These are phyloP conservation scores for Aspergillus eucalypticola DNA, from an alignment of 2,329 filamentous ascomycete genomes.

Conservation along the genomic window DNA sequence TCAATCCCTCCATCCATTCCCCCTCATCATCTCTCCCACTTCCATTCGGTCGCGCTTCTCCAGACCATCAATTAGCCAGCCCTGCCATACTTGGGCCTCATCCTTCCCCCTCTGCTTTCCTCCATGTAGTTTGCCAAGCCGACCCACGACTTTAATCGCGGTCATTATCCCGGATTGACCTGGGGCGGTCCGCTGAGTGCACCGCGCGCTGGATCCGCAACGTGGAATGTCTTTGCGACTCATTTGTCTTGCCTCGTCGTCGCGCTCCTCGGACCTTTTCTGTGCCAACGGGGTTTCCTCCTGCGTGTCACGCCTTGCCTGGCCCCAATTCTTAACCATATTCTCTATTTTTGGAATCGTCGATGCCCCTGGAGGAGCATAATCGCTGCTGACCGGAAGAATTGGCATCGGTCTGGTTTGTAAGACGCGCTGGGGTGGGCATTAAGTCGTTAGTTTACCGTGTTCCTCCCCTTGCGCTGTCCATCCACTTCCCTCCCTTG, in stretches of 20 bases:
- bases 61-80: neutral
- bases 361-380: conserved; percentile 5
- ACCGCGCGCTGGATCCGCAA: conserved; percentile 15
- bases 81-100: neutral
- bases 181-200: neutral
- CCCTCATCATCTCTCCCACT: neutral
- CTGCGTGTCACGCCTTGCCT: conserved; percentile 19
- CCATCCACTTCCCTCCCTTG: conserved; percentile 9
- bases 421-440: conserved; percentile 17
- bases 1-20: neutral
- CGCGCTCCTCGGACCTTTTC: conserved; percentile 12
- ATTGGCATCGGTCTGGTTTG: conserved; percentile 12
- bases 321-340: conserved; percentile 10
- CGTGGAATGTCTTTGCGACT: conserved; percentile 20
- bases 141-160: conserved; percentile 6
- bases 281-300: conserved; percentile 15
- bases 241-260: conserved; percentile 13
- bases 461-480: conserved; percentile 3
- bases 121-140: neutral
- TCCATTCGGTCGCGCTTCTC: neutral
- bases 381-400: neutral
- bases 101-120: neutral
- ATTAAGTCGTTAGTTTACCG: conserved; percentile 11
- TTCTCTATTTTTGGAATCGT: conserved; percentile 15
- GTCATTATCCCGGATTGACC: neutral